Conservation (phyloP, 495 filamentous ascomycete genomes). For the Penicillium simplicissimum region DNA sequence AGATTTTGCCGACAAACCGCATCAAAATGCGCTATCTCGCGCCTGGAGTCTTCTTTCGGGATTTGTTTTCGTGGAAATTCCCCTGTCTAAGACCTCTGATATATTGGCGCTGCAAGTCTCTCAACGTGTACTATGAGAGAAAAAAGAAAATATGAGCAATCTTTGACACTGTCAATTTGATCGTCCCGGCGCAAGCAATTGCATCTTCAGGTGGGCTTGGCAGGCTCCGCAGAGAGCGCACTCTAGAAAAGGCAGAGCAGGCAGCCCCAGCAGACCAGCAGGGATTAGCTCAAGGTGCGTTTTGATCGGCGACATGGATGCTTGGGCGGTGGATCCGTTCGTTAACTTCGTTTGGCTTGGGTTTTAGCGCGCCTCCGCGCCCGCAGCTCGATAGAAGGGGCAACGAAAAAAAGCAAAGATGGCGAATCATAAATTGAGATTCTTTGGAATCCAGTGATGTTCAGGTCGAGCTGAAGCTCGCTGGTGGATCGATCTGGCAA, state of each 20-base stretch:
- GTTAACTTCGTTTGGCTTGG: constrained; percentile 1
- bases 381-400: constrained; percentile 31
- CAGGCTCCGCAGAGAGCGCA: constrained; percentile 12
- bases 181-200: constrained; percentile 16
- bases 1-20: neutral
- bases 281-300: constrained; percentile 20
- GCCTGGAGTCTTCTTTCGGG: neutral
- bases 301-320: constrained; percentile 28
- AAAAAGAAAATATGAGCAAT: constrained; percentile 15
- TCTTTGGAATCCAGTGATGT: neutral
- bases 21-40: neutral
- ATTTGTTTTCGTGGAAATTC: neutral
- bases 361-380: constrained; percentile 23
- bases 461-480: constrained; percentile 5
- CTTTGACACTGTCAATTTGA: constrained; percentile 34
- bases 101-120: constrained; percentile 6
- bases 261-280: neutral
- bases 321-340: constrained; percentile 11
- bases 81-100: constrained; percentile 4
- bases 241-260: constrained; percentile 12
- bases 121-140: constrained; percentile 14
- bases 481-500: neutral
- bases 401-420: constrained; percentile 25
- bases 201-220: constrained; percentile 8
- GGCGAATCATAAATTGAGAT: constrained; percentile 15